Conservation (phyloP, 176 grass and related monocot genomes). For the Avena atlantica region DNA sequence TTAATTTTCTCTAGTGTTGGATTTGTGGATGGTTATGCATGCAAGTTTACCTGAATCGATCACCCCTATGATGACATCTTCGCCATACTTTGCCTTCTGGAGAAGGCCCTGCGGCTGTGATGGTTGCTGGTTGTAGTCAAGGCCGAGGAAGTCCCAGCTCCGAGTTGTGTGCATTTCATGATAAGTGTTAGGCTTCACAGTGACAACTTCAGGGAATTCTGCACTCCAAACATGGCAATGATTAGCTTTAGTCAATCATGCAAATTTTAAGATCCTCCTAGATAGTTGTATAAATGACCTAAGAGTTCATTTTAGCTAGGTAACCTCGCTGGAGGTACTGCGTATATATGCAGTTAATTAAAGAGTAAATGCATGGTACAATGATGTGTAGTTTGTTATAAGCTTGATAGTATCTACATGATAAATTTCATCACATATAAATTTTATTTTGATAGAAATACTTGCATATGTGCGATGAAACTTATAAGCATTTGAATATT, state of each 20-base stretch:
- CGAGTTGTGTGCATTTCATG: constrained; percentile 29
- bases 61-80: constrained; percentile 53
- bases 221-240: background rate
- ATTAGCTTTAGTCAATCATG: background rate
- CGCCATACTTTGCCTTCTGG: constrained; percentile 45
- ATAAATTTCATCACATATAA: no score
- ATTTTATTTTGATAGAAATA: no score
- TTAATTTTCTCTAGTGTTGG: background rate
- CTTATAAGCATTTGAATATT: no score
- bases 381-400: no score
- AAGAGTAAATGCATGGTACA: no score
- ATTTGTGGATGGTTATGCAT: background rate
- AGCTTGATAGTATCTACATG: no score
- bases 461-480: no score
- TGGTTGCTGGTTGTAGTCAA: constrained; percentile 1
- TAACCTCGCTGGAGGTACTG: no score
- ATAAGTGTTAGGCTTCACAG: constrained; percentile 29
- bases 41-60: constrained; percentile 40
- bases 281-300: no score
- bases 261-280: background rate
- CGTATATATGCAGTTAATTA: no score
- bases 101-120: background rate
- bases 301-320: no score
- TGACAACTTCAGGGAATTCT: constrained; percentile 53
- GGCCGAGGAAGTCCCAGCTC: constrained; percentile 55